Evolutionary conservation across 2,329 filamentous ascomycete species (phyloP), one percentile per base, ranked within the genome.

Genomic region (Hypoxylon sp.): DNA sequence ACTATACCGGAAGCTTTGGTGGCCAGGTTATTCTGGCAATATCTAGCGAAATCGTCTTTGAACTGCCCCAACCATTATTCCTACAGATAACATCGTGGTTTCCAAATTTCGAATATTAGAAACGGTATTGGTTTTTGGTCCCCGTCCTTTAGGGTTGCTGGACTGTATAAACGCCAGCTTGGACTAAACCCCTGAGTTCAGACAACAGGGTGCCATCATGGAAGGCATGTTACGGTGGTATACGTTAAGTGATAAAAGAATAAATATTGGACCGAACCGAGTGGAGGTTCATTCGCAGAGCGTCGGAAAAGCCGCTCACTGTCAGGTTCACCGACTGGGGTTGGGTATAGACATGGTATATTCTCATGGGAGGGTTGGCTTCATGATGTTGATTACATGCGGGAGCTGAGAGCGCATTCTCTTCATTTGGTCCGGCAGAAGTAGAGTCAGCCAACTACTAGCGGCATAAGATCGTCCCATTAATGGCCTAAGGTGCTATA

Each of bases 281-380:
- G 51, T 61, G 58, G 58, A 60, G 58, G 46, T 44, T 48, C 33
- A 33, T 53, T 42, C 22, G 9, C n/a, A 31, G 33, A 39, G n/a
- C 24, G 57, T 54, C 67, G 69, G 66, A 59, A 64, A 58, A 70
- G 63, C 67, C 63, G 63, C 66, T 54, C 47, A 33, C 44, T 57
- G 57, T 39, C 44, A 57, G 47, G 33, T 63, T 53, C 46, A 11
- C 29, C 29, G 35, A 59, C 39, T 35, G 48, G 48, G 59, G 47
- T 57, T 55, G 19, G 48, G 11, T 53, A 47, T 59, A 48, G 42
- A 19, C 29, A 52, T 53, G 59, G 39, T 46, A 29, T 11, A 5
- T 44, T 63, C 60, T 63, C 50, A 63, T 53, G 17, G n/a, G 46
- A 19, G n/a, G 48, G 29, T 39, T 54, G 55, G 44, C 47, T 26